Evolutionary conservation across 495 filamentous ascomycete species (phyloP).

Genomic region (Evansstolkia leycettana): DNA sequence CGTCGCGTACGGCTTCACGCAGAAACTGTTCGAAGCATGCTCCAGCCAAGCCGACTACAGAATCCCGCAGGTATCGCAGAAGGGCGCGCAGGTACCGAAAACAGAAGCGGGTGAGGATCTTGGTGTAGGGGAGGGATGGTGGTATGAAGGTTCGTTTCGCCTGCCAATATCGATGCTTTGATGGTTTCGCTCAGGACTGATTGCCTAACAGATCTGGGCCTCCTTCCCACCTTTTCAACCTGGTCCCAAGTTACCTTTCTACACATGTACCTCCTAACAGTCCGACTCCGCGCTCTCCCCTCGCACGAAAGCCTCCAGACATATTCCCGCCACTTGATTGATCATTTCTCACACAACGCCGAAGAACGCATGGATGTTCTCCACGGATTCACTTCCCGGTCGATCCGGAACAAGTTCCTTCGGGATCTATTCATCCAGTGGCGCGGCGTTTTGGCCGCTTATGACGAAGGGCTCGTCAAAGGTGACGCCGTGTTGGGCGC

Average conservation of each 20-base stretch:
- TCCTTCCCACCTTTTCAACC: constrained; percentile 75
- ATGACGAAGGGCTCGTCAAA: constrained; percentile 76
- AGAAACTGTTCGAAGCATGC: constrained; percentile 68
- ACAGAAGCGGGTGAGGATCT: constrained; percentile 66
- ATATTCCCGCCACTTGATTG: constrained; percentile 67
- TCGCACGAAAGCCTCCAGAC: constrained; percentile 38
- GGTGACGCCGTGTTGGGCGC: constrained; percentile 77
- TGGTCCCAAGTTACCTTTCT: constrained; percentile 95
- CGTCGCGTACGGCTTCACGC: constrained; percentile 63
- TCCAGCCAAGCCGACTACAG: constrained; percentile 62
- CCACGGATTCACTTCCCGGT: constrained; percentile 53
- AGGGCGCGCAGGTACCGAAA: constrained; percentile 44
- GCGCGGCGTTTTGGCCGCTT: constrained; percentile 69
- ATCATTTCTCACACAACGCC: constrained; percentile 88
- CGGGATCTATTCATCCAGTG: constrained; percentile 90
- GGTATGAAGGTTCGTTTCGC: constrained; percentile 59
- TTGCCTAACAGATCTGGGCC: constrained; percentile 37
- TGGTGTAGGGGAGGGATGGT: constrained; percentile 62
- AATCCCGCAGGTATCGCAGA: constrained; percentile 43
- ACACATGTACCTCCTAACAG: constrained; percentile 87
- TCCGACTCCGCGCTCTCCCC: constrained; percentile 68
- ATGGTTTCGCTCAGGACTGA: not conserved
- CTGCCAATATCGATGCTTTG: not conserved
- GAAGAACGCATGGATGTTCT: constrained; percentile 72
- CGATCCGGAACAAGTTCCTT: constrained; percentile 68